These are phyloP conservation scores for Rhizopogon roseolus DNA, from an alignment of 768 basidiomycete genomes.

Conservation along the genomic window DNA sequence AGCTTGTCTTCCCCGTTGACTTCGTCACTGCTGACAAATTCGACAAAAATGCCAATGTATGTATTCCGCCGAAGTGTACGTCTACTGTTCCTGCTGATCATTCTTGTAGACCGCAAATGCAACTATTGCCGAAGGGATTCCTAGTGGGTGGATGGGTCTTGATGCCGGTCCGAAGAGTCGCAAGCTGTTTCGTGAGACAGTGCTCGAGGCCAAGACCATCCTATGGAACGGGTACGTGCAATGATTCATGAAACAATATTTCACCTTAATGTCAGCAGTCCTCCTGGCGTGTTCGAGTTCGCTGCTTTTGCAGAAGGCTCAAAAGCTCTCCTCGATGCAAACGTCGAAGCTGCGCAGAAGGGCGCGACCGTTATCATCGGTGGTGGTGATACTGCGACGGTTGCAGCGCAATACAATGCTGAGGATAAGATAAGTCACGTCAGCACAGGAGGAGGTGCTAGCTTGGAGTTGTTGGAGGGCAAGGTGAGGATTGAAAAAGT, in stretches of 20 bases:
- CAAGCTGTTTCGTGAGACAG: constrained; percentile 73
- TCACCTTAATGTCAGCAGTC: constrained; percentile 42
- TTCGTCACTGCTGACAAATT: constrained; percentile 95
- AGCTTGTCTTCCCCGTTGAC: constrained; percentile 94
- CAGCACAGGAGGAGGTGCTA: constrained; percentile 92
- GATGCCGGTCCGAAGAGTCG: constrained; percentile 86
- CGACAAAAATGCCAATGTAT: constrained; percentile 81
- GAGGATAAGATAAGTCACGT: constrained; percentile 95
- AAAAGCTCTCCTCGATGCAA: constrained; percentile 75
- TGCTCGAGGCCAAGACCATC: constrained; percentile 88
- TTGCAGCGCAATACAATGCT: constrained; percentile 79
- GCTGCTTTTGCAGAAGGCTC: constrained; percentile 86
- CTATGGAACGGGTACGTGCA: constrained; percentile 85
- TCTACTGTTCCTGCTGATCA: background rate
- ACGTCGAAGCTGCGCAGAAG: constrained; percentile 78
- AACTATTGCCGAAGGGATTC: constrained; percentile 84
- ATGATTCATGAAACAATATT: background rate
- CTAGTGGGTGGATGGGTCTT: constrained; percentile 91
- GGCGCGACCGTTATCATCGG: constrained; percentile 94
- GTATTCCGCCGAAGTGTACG: constrained; percentile 12
- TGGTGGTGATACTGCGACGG: constrained; percentile 94
- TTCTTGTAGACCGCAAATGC: constrained; percentile 58
- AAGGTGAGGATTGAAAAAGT: constrained; percentile 54
- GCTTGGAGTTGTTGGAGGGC: constrained; percentile 94
- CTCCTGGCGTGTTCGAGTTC: constrained; percentile 98